Conservation (phyloP, 805 yeast genomes). For the Spathaspora arborariae region DNA sequence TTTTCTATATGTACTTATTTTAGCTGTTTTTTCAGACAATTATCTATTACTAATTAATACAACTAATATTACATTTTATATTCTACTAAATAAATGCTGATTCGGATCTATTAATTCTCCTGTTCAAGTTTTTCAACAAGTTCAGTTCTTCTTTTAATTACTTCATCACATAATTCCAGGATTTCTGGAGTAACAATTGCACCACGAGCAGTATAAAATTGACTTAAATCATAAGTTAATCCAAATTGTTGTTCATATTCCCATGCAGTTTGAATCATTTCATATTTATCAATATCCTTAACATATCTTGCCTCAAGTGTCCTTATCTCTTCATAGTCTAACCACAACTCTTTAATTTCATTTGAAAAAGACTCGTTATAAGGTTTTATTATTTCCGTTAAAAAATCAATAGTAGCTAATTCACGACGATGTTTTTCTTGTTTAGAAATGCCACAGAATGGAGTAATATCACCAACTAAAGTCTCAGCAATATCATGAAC, state of each 20-base stretch:
- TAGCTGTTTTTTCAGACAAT: no score
- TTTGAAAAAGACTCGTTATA: slow-evolving; percentile 59
- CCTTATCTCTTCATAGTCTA: slow-evolving; percentile 83
- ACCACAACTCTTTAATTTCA: slow-evolving; percentile 71
- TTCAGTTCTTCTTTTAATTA: slow-evolving; percentile 19
- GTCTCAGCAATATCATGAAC: slow-evolving; percentile 95
- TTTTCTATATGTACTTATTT: neutral
- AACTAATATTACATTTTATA: no score
- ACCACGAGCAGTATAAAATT: slow-evolving; percentile 61
- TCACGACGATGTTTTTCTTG: slow-evolving; percentile 85
- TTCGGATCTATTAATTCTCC: neutral
- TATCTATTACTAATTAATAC: no score
- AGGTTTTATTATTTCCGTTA: slow-evolving; percentile 58
- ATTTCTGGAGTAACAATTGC: slow-evolving; percentile 72
- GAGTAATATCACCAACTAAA: slow-evolving; percentile 93
- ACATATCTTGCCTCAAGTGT: slow-evolving; percentile 83
- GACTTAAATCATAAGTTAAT: slow-evolving; percentile 55
- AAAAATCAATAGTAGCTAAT: slow-evolving; percentile 61
- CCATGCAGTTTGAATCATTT: slow-evolving; percentile 75
- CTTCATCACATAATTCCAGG: slow-evolving; percentile 58
- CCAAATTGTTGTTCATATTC: slow-evolving; percentile 73
- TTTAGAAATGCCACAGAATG: slow-evolving; percentile 62
- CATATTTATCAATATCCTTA: slow-evolving; percentile 91
- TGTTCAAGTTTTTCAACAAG: slow-evolving; percentile 10
- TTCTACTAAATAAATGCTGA: neutral